A percentile compares a stretch with the other conserved stretches of the same genome.
phyloP scores from a whole-genome alignment of 2,329 filamentous ascomycete genomes.

The Diaporthe australafricana region DNA sequence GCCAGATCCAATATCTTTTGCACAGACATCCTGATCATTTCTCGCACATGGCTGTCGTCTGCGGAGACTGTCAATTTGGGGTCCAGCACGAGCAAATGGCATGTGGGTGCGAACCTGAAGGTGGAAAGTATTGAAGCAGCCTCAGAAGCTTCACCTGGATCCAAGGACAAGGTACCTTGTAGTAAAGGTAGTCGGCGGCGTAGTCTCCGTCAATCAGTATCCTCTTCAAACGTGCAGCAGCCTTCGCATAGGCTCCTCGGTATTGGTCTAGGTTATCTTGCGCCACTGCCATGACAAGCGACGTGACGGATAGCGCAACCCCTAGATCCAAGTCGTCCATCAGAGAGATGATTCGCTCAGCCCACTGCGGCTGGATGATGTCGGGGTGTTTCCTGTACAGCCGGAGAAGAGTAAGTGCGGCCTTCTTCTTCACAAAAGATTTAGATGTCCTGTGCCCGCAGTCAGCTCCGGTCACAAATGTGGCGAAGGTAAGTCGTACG shows the following conservation, averaged over 20 bases:
- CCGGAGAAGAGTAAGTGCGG: conserved; percentile 90
- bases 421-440: conserved; percentile 99
- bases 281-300: conserved; percentile 91
- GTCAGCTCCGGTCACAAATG: conserved; percentile 15
- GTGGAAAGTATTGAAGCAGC: conserved; percentile 94
- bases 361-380: conserved; percentile 97
- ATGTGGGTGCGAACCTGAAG: conserved; percentile 68
- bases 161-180: conserved; percentile 99
- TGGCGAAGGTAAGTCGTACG: conserved; percentile 67
- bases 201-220: conserved; percentile 93
- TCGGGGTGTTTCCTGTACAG: conserved; percentile 94
- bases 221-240: conserved; percentile 87
- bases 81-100: neutral
- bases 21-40: conserved; percentile 90
- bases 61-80: conserved; percentile 41
- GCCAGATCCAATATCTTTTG: conserved; percentile 92
- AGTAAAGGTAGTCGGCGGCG: conserved; percentile 93
- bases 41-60: conserved; percentile 93
- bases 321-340: conserved; percentile 98
- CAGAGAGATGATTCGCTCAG: conserved; percentile 96
- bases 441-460: conserved; percentile 73
- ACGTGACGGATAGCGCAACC: conserved; percentile 94
- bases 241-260: conserved; percentile 93
- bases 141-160: conserved; percentile 94
- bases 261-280: conserved; percentile 97